These are phyloP conservation scores for Lumnitzera littorea DNA, from an alignment of 345 rosid species.

Conservation along the genomic window DNA sequence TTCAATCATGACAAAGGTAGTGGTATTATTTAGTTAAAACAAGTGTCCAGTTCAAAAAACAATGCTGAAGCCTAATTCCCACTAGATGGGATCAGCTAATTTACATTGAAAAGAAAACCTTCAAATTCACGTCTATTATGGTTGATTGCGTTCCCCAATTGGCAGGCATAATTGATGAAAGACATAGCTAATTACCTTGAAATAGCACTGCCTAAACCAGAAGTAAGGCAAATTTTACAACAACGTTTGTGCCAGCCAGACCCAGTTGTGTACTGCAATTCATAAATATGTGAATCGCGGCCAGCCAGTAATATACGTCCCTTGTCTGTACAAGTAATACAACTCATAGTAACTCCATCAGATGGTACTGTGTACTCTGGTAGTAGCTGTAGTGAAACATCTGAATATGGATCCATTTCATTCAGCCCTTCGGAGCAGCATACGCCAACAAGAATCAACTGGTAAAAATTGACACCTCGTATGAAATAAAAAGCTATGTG, in stretches of 20 bases:
- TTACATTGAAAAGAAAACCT: no score
- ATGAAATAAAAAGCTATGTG: conserved; percentile 12
- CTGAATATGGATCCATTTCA: conserved; percentile 88
- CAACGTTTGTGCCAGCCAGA: conserved; percentile 91
- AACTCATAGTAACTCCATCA: conserved; percentile 94
- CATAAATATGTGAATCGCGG: conserved; percentile 91
- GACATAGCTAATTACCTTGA: conserved; percentile 49
- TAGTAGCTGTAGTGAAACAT: conserved; percentile 80
- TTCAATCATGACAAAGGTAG: not conserved
- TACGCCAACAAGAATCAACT: conserved; percentile 95
- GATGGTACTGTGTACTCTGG: conserved; percentile 85
- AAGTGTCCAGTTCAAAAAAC: no score
- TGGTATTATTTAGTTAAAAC: not conserved
- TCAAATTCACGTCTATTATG: no score
- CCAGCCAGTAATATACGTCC: conserved; percentile 94
- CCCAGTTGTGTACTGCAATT: conserved; percentile 72
- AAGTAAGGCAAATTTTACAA: conserved; percentile 88
- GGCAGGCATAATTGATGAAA: conserved; percentile 1
- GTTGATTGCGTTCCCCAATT: no score
- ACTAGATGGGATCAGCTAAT: no score
- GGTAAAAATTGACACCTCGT: conserved; percentile 19
- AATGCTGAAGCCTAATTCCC: no score
- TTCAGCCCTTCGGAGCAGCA: conserved; percentile 83
- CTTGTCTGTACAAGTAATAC: conserved; percentile 66
- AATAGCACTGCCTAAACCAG: conserved; percentile 91